phyloP scores from a whole-genome alignment of 108 stramenopile species.

The Cyclotella sp. region DNA sequence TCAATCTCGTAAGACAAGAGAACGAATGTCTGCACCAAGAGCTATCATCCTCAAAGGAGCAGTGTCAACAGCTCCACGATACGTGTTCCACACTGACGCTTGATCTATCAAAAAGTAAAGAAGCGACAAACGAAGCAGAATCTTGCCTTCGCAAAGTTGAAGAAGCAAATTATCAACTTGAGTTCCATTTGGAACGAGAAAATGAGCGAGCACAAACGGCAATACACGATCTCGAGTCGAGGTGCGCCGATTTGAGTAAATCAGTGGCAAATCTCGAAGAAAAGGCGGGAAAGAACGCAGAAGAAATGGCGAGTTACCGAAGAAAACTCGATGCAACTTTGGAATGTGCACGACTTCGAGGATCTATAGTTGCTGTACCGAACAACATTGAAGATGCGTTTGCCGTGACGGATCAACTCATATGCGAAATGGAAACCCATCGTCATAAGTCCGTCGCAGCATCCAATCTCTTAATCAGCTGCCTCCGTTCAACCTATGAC shows the following conservation, averaged over 20 bases:
- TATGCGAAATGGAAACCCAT: slow-evolving; percentile 28
- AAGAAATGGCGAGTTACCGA: slow-evolving; percentile 25
- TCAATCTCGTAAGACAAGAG: slow-evolving; percentile 11
- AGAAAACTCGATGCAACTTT: slow-evolving; percentile 27
- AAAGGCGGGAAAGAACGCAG: slow-evolving; percentile 3
- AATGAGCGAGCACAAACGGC: slow-evolving; percentile 4
- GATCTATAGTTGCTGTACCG: slow-evolving; percentile 39
- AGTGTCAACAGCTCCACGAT: slow-evolving; percentile 20
- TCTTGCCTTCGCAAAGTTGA: slow-evolving; percentile 28
- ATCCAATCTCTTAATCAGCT: slow-evolving; percentile 36
- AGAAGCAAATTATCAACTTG: slow-evolving; percentile 31
- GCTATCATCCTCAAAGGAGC: slow-evolving; percentile 9
- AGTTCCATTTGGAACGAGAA: slow-evolving; percentile 20
- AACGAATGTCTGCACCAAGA: slow-evolving; percentile 13
- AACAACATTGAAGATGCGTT: slow-evolving; percentile 23
- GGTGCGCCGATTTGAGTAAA: slow-evolving; percentile 15
- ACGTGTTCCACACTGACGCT: slow-evolving; percentile 10
- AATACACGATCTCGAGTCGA: slow-evolving; percentile 33
- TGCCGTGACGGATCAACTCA: slow-evolving; percentile 37
- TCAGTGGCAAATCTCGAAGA: slow-evolving; percentile 21
- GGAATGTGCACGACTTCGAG: slow-evolving; percentile 33
- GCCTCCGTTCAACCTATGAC: slow-evolving; percentile 42
- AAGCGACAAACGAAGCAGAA: slow-evolving; percentile 15
- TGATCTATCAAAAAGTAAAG: slow-evolving; percentile 29
- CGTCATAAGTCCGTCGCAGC: slow-evolving; percentile 19